Base-by-base conservation (phyloP, 306 rosid species). In the Gastrolobium bilobum region DNA sequence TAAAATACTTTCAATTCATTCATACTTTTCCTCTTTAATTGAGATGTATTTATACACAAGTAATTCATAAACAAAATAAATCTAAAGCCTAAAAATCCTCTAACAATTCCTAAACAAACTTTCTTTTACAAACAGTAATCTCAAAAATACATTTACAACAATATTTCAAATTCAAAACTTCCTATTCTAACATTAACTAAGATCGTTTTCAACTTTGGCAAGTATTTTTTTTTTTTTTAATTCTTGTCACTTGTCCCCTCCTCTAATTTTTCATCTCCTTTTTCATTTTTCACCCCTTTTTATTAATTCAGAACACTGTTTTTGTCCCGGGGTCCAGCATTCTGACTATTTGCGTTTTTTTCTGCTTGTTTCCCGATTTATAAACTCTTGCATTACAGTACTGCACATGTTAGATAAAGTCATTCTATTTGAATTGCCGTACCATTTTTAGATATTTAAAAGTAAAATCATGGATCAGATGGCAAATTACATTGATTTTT, bases 331-430 rank as follows among this genome's bases (percentile, higher is more conserved):
- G 66, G 46, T 66, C 37, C 73, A 51, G 34, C 43, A 64, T 51
- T 50, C 43, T 38, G 42, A 38, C 65, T 76, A 63, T 11, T 31
- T 29, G 4, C 54, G 2, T 63, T 35, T 48, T 75, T 20, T 62
- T 62, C 62, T 74, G 47, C 70, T 76, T 62, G 63, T 48, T 75
- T 48, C 72, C 62, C 62, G 63, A 34, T 8, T 7, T n/a, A n/a
- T n/a, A n/a, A n/a, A n/a, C 4, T 50, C 26, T n/a, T 50, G 26
- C 7, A 50, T 3, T 13, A 13, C 30, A n/a, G n/a, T 4, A 50
- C 31, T 15, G 5, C 9, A 52, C 58, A 2, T 52, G 57, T 14
- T 51, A 13, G 29, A 11, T 11, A 10, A 47, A n/a, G n/a, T 46
- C 10, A 14, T 50, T 13, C 20, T 1, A 13, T 50, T 20, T 50